Base-by-base conservation (phyloP, 2,329 filamentous ascomycete genomes). In the Trichoderma oligosporum region DNA sequence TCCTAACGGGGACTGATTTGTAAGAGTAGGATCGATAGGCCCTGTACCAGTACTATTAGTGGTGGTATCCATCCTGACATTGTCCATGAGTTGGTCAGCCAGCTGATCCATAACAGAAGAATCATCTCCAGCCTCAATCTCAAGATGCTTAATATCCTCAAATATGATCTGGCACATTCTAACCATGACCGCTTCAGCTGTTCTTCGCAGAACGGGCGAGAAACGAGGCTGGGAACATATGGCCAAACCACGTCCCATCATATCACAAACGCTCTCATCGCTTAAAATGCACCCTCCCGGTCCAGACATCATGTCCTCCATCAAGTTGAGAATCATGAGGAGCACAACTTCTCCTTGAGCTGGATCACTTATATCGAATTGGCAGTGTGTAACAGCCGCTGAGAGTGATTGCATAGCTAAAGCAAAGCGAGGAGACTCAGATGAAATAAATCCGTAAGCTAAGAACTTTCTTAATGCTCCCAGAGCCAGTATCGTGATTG, bases 101-200 rank as follows among this genome's bases (percentile, higher is more conserved):
- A 82, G 82, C 64, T 82, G 82, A 56, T 91, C 87, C 57, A 89
- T 73, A 3, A 82, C 82, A 33, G 86, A 82, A 6, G 82, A 74
- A 61, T 88, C 84, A 35, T 87, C 82, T 11, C 84, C 84, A 20
- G 85, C 82, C 68, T 92, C 87, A 45, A 89, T 81, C 65, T 95
- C 90, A 7, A 97, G 77, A 62, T 92, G 86, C 71, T 96, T 96
- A 52, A 99, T 76, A 60, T 95, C 86, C 71, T 92, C 89, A 70
- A 99, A 99, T 66, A 99, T 96, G 63, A 96, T 91, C 74, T 99
- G 94, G 69, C 94, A 97, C 94, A 99, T 99, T 64, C 91, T 90
- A 44, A 97, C 90, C 92, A 99, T 97, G 55, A 91, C 88, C 68
- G 96, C 94, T 73, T 99, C 94, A 2, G 94, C 94, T 18, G 92